Conservation (phyloP, 257 asterid species). For the Capsicum pubescens region DNA sequence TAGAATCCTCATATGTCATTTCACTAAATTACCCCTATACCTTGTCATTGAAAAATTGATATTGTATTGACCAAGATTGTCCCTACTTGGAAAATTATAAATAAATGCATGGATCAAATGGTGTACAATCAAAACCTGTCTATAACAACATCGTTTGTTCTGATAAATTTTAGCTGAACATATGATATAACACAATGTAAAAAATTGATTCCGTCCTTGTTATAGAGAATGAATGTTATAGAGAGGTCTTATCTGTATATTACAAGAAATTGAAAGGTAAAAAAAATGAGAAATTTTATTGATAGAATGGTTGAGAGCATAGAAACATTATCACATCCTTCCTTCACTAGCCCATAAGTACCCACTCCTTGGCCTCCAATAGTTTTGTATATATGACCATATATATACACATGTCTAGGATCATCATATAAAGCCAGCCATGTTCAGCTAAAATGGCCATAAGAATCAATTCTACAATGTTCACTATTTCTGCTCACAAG, state of each 20-base stretch:
- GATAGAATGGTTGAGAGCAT: conserved; percentile 57
- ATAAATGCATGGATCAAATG: conserved; percentile 27
- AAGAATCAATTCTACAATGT: conserved; percentile 44
- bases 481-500: conserved; percentile 47
- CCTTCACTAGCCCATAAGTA: conserved; percentile 49
- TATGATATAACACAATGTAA: not conserved
- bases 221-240: too few species aligned
- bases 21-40: not conserved
- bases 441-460: conserved; percentile 38
- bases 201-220: too few species aligned
- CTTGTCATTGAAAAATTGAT: not conserved
- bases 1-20: not conserved
- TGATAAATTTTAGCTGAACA: too few species aligned
- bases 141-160: rapidly evolving
- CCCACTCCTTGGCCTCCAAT: conserved; percentile 56
- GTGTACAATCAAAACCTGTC: not conserved
- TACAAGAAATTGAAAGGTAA: not conserved
- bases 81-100: not conserved
- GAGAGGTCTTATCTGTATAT: too few species aligned
- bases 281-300: conserved; percentile 42
- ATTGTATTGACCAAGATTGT: not conserved
- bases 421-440: conserved; percentile 47
- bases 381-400: conserved; percentile 49
- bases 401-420: conserved; percentile 50
- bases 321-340: conserved; percentile 60